Conservation (phyloP, 1,284 basidiomycete genomes). For the Ganoderma multipileum region DNA sequence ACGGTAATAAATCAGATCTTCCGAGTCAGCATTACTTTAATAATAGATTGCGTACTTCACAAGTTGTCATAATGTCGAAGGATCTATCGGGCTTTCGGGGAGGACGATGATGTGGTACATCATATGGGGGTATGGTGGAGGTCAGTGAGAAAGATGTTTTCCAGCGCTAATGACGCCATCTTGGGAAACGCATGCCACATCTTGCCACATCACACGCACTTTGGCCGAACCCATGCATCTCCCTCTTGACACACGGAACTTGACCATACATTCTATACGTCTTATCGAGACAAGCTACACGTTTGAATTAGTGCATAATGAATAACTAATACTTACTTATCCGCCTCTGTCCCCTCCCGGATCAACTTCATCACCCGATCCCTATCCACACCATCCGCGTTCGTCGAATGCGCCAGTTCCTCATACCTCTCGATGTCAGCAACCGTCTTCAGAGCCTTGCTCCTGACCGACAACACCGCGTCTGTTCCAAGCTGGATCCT, state of each 20-base stretch:
- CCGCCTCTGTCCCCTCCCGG: slow-evolving; percentile 15
- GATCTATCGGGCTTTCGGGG: neutral
- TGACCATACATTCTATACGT: neutral
- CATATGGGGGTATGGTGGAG: neutral
- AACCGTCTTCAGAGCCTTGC: slow-evolving; percentile 39
- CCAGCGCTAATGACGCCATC: neutral
- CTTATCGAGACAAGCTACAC: neutral
- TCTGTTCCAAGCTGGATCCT: slow-evolving; percentile 45
- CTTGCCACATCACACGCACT: too few relatives aligned
- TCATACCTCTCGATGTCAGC: slow-evolving; percentile 13
- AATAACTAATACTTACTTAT: neutral
- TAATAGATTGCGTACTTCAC: neutral
- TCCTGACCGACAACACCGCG: slow-evolving; percentile 36
- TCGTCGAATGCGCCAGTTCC: slow-evolving; percentile 27
- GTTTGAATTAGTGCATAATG: neutral
- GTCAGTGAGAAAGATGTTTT: neutral
- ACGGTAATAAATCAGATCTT: neutral
- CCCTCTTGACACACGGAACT: neutral
- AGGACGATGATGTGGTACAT: neutral
- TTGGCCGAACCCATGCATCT: neutral
- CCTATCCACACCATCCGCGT: slow-evolving; percentile 26
- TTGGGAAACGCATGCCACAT: neutral
- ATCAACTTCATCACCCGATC: slow-evolving; percentile 15
- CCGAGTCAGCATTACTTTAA: neutral
- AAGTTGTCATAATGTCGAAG: neutral